Base-by-base conservation (phyloP, 129 eudicot species). In the Flaveria brownii region DNA sequence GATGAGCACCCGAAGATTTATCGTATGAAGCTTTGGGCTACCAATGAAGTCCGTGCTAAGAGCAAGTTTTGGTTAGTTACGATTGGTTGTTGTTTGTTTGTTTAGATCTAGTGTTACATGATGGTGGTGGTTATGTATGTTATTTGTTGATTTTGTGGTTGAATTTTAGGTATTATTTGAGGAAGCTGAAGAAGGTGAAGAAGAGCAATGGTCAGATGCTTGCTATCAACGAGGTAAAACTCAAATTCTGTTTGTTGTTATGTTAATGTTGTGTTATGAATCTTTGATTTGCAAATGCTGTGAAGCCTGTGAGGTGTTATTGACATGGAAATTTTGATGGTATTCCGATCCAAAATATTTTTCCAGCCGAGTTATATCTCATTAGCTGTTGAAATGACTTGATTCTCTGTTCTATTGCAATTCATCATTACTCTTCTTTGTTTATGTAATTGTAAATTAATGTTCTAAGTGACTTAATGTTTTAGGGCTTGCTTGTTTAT, bases 1-100 rank as follows among this genome's bases (percentile, higher is more conserved):
- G 96, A 86, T 83, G 95, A 88, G 83, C 96, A 90, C n/a, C 98
- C 98, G 10, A 93, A 93, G 88, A 93, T 93, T 74, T 93, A 88
- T 70, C 84, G 98, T 6, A 93, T 93, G 98, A 93, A 93, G 91
- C 96, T 93, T 1, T 93, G 98, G 98, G 98, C 96, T 14, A 93
- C 95, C 70, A 93, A 93, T 76, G 98, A 93, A 71, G 98, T 93
- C 56, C 96, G 98, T 22, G 96, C 98, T 52, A 93, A 93, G 72
- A 90, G 95, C 85, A 93, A 93, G 84, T 93, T 93, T 41, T 93
- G 98, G 98, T 93, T 68, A 0, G 67, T 71, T 15, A 2, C 0
- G 12, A 2, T 36, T 42, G 47, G 0, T 20, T 42, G 0, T n/a
- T 25, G 14, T 39, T 76, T 8, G 0, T 43, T 16, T 63, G 5